Evolutionary conservation across 73 alveolate species (phyloP), one percentile per base, ranked within the genome.

Genomic region (Stentor coeruleus): DNA sequence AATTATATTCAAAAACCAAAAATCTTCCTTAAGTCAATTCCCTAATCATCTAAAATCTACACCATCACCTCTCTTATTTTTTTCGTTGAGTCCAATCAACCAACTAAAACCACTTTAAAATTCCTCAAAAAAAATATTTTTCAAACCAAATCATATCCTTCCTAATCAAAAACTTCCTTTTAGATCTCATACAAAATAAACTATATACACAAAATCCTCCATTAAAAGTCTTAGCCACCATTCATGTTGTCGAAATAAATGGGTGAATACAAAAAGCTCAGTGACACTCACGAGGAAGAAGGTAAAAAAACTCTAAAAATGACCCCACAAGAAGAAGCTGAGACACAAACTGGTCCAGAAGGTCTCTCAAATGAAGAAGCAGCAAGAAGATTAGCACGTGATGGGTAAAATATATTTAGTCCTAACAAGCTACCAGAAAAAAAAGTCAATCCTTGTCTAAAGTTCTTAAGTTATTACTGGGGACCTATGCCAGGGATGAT

Each of bases 401-500:
- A 66, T 33, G 79, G 79, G 79, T 66, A 66, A 66, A 28, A 28
- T 20, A 0, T 66, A 66, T 33, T 26, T 20, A 66, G 79, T 37
- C 79, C 79, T 14, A 75, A 75, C 76, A 41, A 20, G 35, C 83
- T 75, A 14, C 83, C 83, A n/a, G 83, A 75, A 38, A 75, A 75
- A 75, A 75, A 75, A 33, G 83, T 2, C 0, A 75, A 75, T 30
- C 83, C 83, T 14, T 75, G n/a, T 41, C 83, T 75, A 15, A 75
- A 75, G 2, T 75, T 75, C 81, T 38, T 75, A 0, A 75, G 83
- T 80, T 75, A 75, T 30, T 75, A 20, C 36, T 75, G 83, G 83
- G 83, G 83, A 14, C 83, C 83, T 14, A 75, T 75, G 83, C 83
- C 83, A 15, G 60, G 83, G 81, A 75, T 75, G 83, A 75, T 75